Conservation (phyloP, 2,329 filamentous ascomycete genomes). For the Septoria linicola region DNA sequence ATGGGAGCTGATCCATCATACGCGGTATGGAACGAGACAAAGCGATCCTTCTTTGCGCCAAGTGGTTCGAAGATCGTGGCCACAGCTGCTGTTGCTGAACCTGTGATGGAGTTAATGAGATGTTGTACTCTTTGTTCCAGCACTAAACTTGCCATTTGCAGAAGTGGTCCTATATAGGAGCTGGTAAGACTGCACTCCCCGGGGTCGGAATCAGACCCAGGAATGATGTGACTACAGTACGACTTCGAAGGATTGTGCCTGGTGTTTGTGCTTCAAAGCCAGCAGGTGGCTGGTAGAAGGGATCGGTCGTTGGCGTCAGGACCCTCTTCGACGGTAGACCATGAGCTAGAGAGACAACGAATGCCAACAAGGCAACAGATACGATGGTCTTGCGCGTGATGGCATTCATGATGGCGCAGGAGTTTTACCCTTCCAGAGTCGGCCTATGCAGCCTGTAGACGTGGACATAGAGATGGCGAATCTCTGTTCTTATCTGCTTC, state of each 20-base stretch:
- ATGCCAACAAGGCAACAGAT: too few relatives aligned
- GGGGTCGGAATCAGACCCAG: slow-evolving; percentile 29
- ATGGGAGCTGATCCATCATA: slow-evolving; percentile 41
- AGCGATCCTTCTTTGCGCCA: slow-evolving; percentile 27
- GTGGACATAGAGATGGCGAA: neutral
- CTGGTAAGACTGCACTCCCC: slow-evolving; percentile 28
- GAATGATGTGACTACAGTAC: slow-evolving; percentile 25
- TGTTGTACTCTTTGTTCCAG: too few relatives aligned
- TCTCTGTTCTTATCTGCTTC: neutral
- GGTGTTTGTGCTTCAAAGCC: slow-evolving; percentile 27
- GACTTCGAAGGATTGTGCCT: slow-evolving; percentile 30
- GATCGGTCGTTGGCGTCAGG: slow-evolving; percentile 25
- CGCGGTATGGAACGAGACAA: slow-evolving; percentile 34
- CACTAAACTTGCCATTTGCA: slow-evolving; percentile 19
- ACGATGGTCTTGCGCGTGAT: too few relatives aligned
- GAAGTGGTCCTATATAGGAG: slow-evolving; percentile 32
- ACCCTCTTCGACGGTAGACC: slow-evolving; percentile 9
- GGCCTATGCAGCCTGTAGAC: neutral
- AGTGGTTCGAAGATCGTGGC: slow-evolving; percentile 33
- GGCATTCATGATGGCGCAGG: too few relatives aligned
- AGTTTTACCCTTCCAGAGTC: too few relatives aligned
- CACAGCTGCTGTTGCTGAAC: slow-evolving; percentile 30
- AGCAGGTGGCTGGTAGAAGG: slow-evolving; percentile 33
- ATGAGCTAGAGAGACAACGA: neutral
- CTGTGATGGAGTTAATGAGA: neutral